Percentiles rank a stretch among this genome's conserved stretches.
Evolutionary conservation across 2,329 filamentous ascomycete species (phyloP).

Genomic region (Mariannaea sp.): DNA sequence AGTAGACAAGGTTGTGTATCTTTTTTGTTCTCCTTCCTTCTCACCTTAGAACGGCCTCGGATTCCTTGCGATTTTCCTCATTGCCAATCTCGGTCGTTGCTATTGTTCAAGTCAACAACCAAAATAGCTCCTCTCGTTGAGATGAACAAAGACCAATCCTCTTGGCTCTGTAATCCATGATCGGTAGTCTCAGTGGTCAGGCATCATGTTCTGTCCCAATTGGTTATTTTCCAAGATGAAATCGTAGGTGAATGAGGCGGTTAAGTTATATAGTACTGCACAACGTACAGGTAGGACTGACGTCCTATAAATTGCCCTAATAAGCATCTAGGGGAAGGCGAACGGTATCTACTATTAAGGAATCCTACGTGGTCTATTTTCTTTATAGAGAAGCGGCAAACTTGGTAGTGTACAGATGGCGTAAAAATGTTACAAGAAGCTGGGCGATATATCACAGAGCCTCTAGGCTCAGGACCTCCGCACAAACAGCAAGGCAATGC

Average conservation of each 20-base stretch:
- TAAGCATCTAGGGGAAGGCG: too few species aligned
- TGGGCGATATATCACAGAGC: slow-evolving; percentile 10
- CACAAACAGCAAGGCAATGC: slow-evolving; percentile 56
- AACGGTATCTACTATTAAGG: not conserved
- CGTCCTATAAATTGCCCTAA: too few species aligned
- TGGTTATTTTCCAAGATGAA: slow-evolving; percentile 10
- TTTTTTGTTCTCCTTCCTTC: not conserved
- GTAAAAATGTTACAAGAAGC: slow-evolving; percentile 31
- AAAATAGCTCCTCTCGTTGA: too few species aligned
- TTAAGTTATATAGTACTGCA: too few species aligned
- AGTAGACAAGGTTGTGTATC: not conserved
- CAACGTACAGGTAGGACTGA: too few species aligned
- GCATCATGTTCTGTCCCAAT: slow-evolving; percentile 14
- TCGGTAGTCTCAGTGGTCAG: slow-evolving; percentile 11
- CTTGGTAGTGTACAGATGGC: slow-evolving; percentile 7
- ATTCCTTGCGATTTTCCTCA: too few species aligned
- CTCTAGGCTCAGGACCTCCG: slow-evolving; percentile 39
- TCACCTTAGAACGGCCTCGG: not conserved
- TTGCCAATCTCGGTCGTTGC: not conserved
- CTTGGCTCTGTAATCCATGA: slow-evolving; percentile 19
- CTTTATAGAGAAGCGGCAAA: too few species aligned
- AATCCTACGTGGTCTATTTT: not conserved
- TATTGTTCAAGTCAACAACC: too few species aligned
- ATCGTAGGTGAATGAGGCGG: slow-evolving; percentile 4
- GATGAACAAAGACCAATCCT: not conserved